Evolutionary conservation across 768 basidiomycete species (phyloP), one percentile per base, ranked within the genome.

Genomic region (Rhizopogon rudus): DNA sequence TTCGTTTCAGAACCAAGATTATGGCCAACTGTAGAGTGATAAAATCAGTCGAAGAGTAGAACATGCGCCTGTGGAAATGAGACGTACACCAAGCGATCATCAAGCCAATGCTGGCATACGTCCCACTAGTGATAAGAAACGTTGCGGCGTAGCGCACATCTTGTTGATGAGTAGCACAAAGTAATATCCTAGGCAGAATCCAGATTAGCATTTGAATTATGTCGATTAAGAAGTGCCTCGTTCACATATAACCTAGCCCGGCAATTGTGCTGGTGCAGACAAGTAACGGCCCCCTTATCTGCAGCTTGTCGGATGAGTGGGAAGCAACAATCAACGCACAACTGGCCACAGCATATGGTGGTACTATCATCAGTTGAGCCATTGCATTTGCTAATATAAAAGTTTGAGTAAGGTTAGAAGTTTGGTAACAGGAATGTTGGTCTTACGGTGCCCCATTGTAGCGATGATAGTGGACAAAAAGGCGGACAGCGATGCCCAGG

Each of bases 401-500:
- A 25, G 9, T 3, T 31, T 25, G 25, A 25, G 25, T 25, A 25
- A 25, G 28, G 13, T 20, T 6, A 20, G 5, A 14, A 44, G 20
- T 16, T 22, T 37, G 9, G 37, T 10, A 7, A 3, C 0, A 25
- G 8, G 14, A 37, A 1, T 22, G 3, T 20, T 46, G 40, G 41
- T 62, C 75, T 28, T 60, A 80, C 78, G 73, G 61, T 70, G 71
- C 9, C 76, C 78, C 64, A 80, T 77, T 0, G 77, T 80, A 57
- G 68, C 72, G 29, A 83, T 79, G 60, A 83, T 81, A 0, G 79
- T 82, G 1, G 81, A 81, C 17, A 82, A 65, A 66, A 82, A 82
- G 1, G 80, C 78, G 3, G 76, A 75, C 9, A 77, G 71, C 7
- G 81, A 80, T 16, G 77, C 76, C 0, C 79, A 69, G 10, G 81